Percentiles rank a stretch among this genome's conserved stretches.
Evolutionary conservation across 257 asterid species (phyloP).

Genomic region (Gentiana straminea): DNA sequence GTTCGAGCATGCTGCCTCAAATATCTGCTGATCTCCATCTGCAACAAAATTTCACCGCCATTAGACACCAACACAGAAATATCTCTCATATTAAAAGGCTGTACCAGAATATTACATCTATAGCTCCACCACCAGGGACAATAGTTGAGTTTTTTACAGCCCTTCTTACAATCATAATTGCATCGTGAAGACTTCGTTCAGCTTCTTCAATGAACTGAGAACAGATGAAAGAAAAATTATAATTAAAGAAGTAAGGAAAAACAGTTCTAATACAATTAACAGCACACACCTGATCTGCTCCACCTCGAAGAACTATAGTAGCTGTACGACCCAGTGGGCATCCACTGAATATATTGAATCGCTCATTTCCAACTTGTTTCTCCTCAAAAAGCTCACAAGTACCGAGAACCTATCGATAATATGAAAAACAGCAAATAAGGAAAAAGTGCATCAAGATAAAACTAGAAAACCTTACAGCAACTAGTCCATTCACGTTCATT

Average conservation of each 20-base stretch:
- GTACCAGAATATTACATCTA: conserved; percentile 47
- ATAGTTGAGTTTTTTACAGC: conserved; percentile 81
- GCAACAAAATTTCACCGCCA: conserved; percentile 12
- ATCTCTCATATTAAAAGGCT: conserved; percentile 8
- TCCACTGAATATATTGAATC: conserved; percentile 87
- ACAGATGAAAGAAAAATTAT: conserved; percentile 20
- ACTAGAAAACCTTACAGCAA: not conserved
- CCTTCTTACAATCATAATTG: conserved; percentile 48
- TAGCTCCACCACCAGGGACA: conserved; percentile 94
- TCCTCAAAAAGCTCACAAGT: conserved; percentile 78
- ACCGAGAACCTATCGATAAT: conserved; percentile 57
- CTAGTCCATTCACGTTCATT: conserved; percentile 2
- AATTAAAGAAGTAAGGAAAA: not conserved
- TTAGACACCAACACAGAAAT: not conserved
- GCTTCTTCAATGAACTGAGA: conserved; percentile 36
- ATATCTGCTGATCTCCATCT: conserved; percentile 86
- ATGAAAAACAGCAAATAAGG: not conserved
- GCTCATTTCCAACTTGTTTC: conserved; percentile 92
- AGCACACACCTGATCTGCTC: conserved; percentile 82
- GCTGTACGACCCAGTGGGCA: conserved; percentile 85
- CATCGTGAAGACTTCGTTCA: conserved; percentile 29
- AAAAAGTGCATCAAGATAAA: not conserved
- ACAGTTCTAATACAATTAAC: not conserved
- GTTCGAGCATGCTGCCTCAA: conserved; percentile 86
- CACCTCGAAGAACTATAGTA: conserved; percentile 93